Conservation (phyloP, 2,329 filamentous ascomycete genomes). For the Ascochyta viciae-villosae region DNA sequence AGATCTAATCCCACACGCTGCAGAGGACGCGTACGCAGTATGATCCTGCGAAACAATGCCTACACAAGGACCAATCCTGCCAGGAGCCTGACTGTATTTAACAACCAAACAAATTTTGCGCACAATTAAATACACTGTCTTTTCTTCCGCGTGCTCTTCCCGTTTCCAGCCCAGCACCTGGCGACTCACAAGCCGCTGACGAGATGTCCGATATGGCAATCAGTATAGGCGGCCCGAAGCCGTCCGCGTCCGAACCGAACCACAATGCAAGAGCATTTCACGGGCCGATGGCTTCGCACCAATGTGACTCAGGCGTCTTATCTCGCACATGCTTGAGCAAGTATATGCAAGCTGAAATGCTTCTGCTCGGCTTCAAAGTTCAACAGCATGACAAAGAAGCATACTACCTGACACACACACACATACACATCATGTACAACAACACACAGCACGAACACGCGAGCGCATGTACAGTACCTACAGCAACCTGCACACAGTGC, state of each 20-base stretch:
- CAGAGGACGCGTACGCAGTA: slow-evolving; percentile 1
- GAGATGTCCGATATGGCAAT: not conserved
- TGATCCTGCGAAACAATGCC: not conserved
- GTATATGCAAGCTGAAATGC: too few species aligned
- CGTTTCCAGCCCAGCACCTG: not conserved
- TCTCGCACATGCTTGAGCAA: too few species aligned
- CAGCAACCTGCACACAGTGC: slow-evolving; percentile 4
- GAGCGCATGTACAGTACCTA: slow-evolving; percentile 5
- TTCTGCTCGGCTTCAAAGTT: not conserved
- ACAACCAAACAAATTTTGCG: too few species aligned
- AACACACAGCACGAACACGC: not conserved
- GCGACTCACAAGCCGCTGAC: not conserved
- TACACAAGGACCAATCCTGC: not conserved
- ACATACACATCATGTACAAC: not conserved
- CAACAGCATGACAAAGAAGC: too few species aligned
- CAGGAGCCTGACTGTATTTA: not conserved
- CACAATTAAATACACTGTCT: not conserved
- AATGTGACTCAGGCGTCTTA: not conserved
- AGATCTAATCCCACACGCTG: not conserved
- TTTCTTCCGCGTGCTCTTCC: not conserved
- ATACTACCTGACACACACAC: not conserved
- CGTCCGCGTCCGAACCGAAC: not conserved
- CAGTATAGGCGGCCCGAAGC: not conserved
- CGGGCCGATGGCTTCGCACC: not conserved
- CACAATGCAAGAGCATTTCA: not conserved